Base-by-base conservation (phyloP, 108 stramenopile species). In the Nitzschia palea region DNA sequence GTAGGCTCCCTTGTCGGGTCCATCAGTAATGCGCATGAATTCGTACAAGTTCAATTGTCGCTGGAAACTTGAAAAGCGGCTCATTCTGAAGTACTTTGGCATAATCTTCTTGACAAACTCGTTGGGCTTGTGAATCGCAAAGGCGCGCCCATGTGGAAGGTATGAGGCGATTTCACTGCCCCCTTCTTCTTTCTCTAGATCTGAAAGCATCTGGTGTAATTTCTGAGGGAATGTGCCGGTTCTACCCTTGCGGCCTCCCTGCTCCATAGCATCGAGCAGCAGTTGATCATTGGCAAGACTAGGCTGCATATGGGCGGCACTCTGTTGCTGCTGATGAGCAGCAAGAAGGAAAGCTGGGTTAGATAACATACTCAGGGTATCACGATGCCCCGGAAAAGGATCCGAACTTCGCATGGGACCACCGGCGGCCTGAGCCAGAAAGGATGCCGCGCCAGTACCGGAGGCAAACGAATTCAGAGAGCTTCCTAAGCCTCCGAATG, bases 81-180 rank as follows among this genome's bases (percentile, higher is more conserved):
- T 83, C 71, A 88, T 90, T 25, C 81, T 76, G 59, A 96, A 96
- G 78, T 91, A 94, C 15, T 74, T 61, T 4, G 92, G 94, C 89
- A 97, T 85, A 44, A 94, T 44, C 23, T 73, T 55, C 26, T 73
- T 45, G 28, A 86, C 78, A 57, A 91, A 91, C 29, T 73, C 67
- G 18, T 70, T 70, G 3, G 85, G 83, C 3, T 88, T 76, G 70
- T 85, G 86, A 27, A 91, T 83, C 15, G 42, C 56, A 57, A 91
- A 91, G 12, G 83, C 84, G 17, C 74, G 69, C 2, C 89, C 89
- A 32, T 87, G 84, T 4, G 86, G 82, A 2, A 86, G 72, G 80
- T 80, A 90, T 0, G 77, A 72, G 32, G 80, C 76, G 51, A 84
- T 68, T 1, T 45, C 47, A 26, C 14, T 50, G 23, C 73, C 65